Percentiles rank a stretch among this genome's conserved stretches.
phyloP scores from a whole-genome alignment of 2,329 filamentous ascomycete genomes.

The Fusarium sambucinum region DNA sequence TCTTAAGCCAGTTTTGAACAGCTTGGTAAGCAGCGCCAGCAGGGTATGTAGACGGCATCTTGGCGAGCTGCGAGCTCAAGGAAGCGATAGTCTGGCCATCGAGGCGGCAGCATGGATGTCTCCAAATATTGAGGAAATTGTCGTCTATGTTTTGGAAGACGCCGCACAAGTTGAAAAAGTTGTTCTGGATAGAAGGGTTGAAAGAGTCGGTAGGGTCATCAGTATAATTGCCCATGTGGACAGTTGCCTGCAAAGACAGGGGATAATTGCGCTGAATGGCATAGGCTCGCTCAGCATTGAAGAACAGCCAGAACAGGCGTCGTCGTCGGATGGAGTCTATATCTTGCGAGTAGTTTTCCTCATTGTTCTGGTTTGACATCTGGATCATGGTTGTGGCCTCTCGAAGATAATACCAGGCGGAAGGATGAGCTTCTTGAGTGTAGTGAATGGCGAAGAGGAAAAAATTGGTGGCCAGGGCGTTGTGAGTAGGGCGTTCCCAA shows the following conservation, averaged over 20 bases:
- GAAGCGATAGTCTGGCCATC: slow-evolving; percentile 65
- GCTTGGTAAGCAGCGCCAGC: slow-evolving; percentile 67
- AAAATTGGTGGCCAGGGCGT: slow-evolving; percentile 78
- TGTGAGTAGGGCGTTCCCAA: slow-evolving; percentile 66
- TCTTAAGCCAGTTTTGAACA: slow-evolving; percentile 75
- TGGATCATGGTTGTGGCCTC: slow-evolving; percentile 79
- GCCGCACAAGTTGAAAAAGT: slow-evolving; percentile 70
- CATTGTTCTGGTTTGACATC: slow-evolving; percentile 71
- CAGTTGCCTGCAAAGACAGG: slow-evolving; percentile 75
- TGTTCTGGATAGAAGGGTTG: slow-evolving; percentile 63
- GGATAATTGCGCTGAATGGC: slow-evolving; percentile 77
- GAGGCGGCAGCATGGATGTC: slow-evolving; percentile 70
- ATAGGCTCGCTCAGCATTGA: slow-evolving; percentile 79
- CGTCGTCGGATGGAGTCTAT: slow-evolving; percentile 73
- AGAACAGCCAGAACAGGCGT: slow-evolving; percentile 79
- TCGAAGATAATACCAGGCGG: slow-evolving; percentile 82
- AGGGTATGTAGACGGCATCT: slow-evolving; percentile 55
- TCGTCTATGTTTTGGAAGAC: slow-evolving; percentile 77
- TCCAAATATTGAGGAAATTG: slow-evolving; percentile 73
- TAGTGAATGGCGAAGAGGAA: slow-evolving; percentile 81
- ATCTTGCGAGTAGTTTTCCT: slow-evolving; percentile 69
- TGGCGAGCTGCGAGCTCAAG: neutral
- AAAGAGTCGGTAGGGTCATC: slow-evolving; percentile 71
- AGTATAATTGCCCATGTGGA: slow-evolving; percentile 71
- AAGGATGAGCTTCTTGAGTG: slow-evolving; percentile 77